These are phyloP conservation scores for Yamadazyma siamensis DNA, from an alignment of 1,139 yeast species.

Conservation along the genomic window DNA sequence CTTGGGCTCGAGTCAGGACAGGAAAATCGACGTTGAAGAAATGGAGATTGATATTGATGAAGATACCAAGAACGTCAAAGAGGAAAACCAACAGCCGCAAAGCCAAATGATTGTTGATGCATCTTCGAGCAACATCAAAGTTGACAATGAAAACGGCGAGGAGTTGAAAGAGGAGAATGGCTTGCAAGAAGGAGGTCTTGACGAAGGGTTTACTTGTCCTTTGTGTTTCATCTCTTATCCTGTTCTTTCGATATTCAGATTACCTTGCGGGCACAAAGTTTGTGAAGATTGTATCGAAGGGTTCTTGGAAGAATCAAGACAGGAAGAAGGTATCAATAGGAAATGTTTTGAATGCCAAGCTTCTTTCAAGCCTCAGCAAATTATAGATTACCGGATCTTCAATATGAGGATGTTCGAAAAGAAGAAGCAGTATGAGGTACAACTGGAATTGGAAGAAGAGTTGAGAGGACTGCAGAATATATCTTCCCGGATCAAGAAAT, in stretches of 20 bases:
- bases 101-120: neutral
- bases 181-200: conserved; percentile 4
- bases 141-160: neutral
- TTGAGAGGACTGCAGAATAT: conserved; percentile 15
- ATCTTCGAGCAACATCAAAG: neutral
- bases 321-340: conserved; percentile 37
- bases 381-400: conserved; percentile 52
- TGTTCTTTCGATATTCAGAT: conserved; percentile 22
- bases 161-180: too few species aligned
- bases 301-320: conserved; percentile 43
- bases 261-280: conserved; percentile 66
- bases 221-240: conserved; percentile 63
- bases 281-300: conserved; percentile 60
- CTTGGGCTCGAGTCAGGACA: neutral
- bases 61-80: neutral
- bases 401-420: conserved; percentile 40
- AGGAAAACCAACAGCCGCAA: neutral
- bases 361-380: conserved; percentile 34
- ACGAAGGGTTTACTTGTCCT: conserved; percentile 53
- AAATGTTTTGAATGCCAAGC: conserved; percentile 52
- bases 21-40: neutral
- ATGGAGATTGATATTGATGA: neutral
- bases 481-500: conserved; percentile 17
- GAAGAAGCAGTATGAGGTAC: conserved; percentile 5
- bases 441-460: conserved; percentile 6